Base-by-base conservation (phyloP, 1,139 yeast species). In the Arxiozyma telluris region DNA sequence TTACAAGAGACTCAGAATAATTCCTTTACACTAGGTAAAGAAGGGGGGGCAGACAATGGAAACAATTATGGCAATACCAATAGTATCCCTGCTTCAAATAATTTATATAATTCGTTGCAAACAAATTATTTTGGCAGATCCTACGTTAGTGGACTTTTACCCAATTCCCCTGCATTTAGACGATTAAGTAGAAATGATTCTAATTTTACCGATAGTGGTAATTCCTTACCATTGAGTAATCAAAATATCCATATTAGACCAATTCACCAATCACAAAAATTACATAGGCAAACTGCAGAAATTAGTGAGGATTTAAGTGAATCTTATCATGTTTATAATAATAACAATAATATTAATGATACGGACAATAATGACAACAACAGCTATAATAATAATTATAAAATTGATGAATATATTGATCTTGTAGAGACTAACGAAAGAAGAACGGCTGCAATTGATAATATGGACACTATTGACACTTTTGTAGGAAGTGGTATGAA, bases 251-350 rank as follows among this genome's bases (percentile, higher is more conserved):
- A 55, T 18, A 57, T 57, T 9, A 66, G 58, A 48, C 59, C 65
- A 12, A 67, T 69, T 9, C 68, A 67, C 50, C 64, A 60, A 44
- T 54, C 69, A 1, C 57, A 57, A 42, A 62, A 56, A 21, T 53
- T 68, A 49, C 74, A 71, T 52, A 66, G 63, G 51, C 71, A 71
- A 53, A 71, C 75, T 0, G 75, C 72, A 0, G 65, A 63, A 9
- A 56, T 72, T 5, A 68, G 73, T 17, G 61, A 67, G 46, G 70
- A 65, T 41, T 67, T 67, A 43, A 59, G 57, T 41, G 61, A 59
- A 15, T 51, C 56, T 6, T 59, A 57, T 3, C 56, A 58, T 4
- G 59, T 56, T 22, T 56, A 56, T 34, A 41, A 48, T 21, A 47
- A 12, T 34, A 41, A 48, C n/a, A 47, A 12, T 15, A 15, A 15